These are phyloP conservation scores for Kwoniella shivajii DNA, from an alignment of 1,284 basidiomycete species.

Conservation along the genomic window DNA sequence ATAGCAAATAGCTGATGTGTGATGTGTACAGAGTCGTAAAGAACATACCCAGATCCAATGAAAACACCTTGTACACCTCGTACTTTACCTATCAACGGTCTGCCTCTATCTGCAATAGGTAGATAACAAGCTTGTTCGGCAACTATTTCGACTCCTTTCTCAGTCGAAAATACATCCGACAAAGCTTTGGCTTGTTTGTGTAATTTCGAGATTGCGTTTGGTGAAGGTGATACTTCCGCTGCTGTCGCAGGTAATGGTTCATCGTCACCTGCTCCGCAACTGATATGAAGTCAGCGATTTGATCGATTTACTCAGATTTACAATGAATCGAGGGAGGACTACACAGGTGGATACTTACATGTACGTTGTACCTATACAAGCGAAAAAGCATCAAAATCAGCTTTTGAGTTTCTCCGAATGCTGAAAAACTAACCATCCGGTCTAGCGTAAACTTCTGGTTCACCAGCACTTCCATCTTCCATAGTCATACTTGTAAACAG, in stretches of 20 bases:
- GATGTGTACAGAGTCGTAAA: neutral
- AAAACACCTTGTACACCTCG: conserved; percentile 55
- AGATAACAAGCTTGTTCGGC: conserved; percentile 61
- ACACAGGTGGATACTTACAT: conserved; percentile 45
- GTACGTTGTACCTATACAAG: conserved; percentile 40
- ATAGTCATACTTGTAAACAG: conserved; percentile 62
- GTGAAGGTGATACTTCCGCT: conserved; percentile 52
- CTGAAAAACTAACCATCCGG: conserved; percentile 49
- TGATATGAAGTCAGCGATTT: conserved; percentile 11
- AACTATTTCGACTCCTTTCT: conserved; percentile 47
- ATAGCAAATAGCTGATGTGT: no score
- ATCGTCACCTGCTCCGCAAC: conserved; percentile 52
- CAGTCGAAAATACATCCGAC: conserved; percentile 52
- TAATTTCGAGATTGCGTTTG: conserved; percentile 52
- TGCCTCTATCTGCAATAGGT: conserved; percentile 58
- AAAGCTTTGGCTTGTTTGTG: conserved; percentile 56
- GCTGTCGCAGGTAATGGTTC: conserved; percentile 51
- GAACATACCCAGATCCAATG: conserved; percentile 51
- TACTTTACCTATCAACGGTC: conserved; percentile 59
- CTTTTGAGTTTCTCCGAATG: conserved; percentile 1
- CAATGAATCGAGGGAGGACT: neutral
- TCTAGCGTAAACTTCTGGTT: conserved; percentile 58
- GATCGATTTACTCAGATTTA: neutral
- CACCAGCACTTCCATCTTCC: conserved; percentile 50
- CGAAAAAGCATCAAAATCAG: conserved; percentile 7